Conservation (phyloP, 2,329 filamentous ascomycete genomes). For the Ilyonectria robusta region DNA sequence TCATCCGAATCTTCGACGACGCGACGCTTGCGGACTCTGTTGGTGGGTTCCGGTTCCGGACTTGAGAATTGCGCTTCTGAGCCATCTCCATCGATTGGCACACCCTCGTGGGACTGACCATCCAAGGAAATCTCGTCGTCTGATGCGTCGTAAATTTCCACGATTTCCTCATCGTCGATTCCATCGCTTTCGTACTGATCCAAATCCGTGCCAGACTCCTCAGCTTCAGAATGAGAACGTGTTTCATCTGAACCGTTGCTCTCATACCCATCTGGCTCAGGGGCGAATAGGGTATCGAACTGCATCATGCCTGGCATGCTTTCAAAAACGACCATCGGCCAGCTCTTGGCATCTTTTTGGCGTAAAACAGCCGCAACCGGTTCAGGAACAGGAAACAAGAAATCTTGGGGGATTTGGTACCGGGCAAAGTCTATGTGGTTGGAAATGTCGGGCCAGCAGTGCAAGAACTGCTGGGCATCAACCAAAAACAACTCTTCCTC, state of each 20-base stretch:
- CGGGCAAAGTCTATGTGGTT: conserved; percentile 49
- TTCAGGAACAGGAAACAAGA: conserved; percentile 15
- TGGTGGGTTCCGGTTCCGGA: conserved; percentile 22
- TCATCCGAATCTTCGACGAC: conserved; percentile 52
- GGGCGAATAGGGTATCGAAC: conserved; percentile 35
- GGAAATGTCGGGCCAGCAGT: conserved; percentile 54
- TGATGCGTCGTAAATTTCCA: conserved; percentile 46
- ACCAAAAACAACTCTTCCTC: conserved; percentile 35
- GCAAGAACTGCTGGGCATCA: conserved; percentile 45
- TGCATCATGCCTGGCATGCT: conserved; percentile 31
- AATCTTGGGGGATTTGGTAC: conserved; percentile 38
- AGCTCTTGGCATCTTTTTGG: conserved; percentile 38
- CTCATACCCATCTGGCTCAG: conserved; percentile 22
- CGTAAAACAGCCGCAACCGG: conserved; percentile 17
- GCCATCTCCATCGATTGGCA: conserved; percentile 27
- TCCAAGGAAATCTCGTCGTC: conserved; percentile 45
- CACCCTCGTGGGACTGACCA: conserved; percentile 1
- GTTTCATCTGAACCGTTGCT: conserved; percentile 35
- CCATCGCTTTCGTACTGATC: conserved; percentile 58
- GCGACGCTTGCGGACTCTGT: conserved; percentile 46
- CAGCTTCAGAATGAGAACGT: conserved; percentile 26
- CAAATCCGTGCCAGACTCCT: conserved; percentile 35
- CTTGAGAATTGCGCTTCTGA: conserved; percentile 42
- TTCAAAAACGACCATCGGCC: conserved; percentile 53
- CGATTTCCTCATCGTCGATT: conserved; percentile 54